Evolutionary conservation across 345 rosid species (phyloP).

Genomic region (Bruguiera parviflora): DNA sequence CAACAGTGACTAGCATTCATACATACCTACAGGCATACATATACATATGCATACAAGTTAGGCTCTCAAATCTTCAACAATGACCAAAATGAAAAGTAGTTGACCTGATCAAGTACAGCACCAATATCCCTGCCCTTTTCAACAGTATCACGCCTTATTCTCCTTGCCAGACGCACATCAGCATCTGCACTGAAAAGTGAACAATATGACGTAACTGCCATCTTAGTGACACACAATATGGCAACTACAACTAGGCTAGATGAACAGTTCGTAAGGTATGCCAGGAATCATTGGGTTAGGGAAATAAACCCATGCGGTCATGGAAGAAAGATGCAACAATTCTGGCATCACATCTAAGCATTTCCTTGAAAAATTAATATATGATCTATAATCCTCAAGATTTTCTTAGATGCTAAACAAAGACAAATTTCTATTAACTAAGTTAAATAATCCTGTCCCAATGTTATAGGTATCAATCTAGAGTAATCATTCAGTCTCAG

Average conservation of each 20-base stretch:
- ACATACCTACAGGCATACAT: background rate
- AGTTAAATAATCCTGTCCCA: too few relatives aligned
- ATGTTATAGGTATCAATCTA: too few relatives aligned
- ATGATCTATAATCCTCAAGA: too few relatives aligned
- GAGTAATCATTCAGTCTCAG: too few relatives aligned
- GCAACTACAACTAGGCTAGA: background rate
- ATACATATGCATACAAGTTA: background rate
- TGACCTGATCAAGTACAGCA: slow-evolving; percentile 91
- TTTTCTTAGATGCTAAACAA: too few relatives aligned
- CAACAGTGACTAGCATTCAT: background rate
- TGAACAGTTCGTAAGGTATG: background rate
- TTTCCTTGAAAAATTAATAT: too few relatives aligned
- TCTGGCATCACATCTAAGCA: too few relatives aligned
- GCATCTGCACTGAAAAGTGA: slow-evolving; percentile 83
- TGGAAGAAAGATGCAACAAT: too few relatives aligned
- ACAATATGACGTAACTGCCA: slow-evolving; percentile 37
- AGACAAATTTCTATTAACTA: too few relatives aligned
- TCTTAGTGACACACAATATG: slow-evolving; percentile 22
- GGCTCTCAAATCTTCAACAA: background rate
- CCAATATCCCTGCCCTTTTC: slow-evolving; percentile 89
- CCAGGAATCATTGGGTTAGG: background rate
- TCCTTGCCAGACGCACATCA: slow-evolving; percentile 97
- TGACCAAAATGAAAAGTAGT: slow-evolving; percentile 8
- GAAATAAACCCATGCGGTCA: background rate
- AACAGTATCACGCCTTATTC: slow-evolving; percentile 90